These are phyloP conservation scores for Xylariaceae sp. DNA, from an alignment of 2,329 filamentous ascomycete species.

Conservation along the genomic window DNA sequence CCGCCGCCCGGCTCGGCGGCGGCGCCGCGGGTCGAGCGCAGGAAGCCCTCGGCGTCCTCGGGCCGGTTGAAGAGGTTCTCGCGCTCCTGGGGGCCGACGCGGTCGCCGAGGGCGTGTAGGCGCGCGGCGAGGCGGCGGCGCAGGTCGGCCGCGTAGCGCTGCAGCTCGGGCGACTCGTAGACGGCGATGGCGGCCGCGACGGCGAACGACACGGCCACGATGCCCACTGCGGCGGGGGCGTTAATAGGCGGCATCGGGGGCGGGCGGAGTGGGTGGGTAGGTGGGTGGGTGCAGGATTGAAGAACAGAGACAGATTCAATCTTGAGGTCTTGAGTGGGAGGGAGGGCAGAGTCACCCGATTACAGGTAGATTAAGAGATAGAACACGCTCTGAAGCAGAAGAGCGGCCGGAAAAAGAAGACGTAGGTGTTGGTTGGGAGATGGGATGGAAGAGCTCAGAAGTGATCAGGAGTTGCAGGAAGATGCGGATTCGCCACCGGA, in stretches of 20 bases:
- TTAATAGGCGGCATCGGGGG: slow-evolving; percentile 50
- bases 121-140: slow-evolving; percentile 54
- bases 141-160: slow-evolving; percentile 53
- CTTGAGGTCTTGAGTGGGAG: too few species aligned
- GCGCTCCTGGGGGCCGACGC: slow-evolving; percentile 39
- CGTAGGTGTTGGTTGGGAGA: background rate
- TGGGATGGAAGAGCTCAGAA: too few species aligned
- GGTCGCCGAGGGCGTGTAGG: slow-evolving; percentile 51
- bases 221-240: slow-evolving; percentile 49
- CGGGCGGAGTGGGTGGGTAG: slow-evolving; percentile 1
- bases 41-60: slow-evolving; percentile 58
- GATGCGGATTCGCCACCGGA: slow-evolving; percentile 2
- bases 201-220: slow-evolving; percentile 49
- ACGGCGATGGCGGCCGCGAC: slow-evolving; percentile 52
- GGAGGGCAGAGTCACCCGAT: too few species aligned
- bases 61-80: slow-evolving; percentile 57
- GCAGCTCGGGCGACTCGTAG: slow-evolving; percentile 57
- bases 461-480: background rate
- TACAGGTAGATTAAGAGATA: too few species aligned
- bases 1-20: slow-evolving; percentile 33
- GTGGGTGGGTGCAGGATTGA: slow-evolving; percentile 1
- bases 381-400: background rate
- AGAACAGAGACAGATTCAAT: too few species aligned
- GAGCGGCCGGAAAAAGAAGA: background rate
- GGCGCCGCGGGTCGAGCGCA: slow-evolving; percentile 42